Evolutionary conservation across 257 asterid species (phyloP).

Genomic region (Gentiana macrophylla): DNA sequence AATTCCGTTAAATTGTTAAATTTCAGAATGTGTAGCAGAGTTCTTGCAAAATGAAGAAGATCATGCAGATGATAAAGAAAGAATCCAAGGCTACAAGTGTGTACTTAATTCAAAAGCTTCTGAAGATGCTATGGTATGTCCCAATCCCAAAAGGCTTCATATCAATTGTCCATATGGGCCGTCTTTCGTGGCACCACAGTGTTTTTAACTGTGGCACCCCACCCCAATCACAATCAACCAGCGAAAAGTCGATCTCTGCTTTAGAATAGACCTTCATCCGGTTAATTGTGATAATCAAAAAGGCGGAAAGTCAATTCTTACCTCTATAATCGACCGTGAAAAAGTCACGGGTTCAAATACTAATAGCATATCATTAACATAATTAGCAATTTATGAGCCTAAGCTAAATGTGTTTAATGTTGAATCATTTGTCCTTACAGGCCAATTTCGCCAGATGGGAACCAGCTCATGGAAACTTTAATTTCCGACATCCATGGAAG

Average conservation of each 20-base stretch:
- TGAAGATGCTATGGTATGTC: constrained; percentile 68
- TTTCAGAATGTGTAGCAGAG: constrained; percentile 40
- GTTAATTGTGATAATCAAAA: no score
- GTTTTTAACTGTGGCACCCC: no score
- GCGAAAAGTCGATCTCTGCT: no score
- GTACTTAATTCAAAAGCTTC: constrained; percentile 59
- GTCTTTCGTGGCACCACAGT: no score
- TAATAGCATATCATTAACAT: no score
- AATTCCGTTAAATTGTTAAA: background rate
- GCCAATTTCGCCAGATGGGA: constrained; percentile 74
- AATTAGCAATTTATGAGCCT: background rate
- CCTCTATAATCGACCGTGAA: no score
- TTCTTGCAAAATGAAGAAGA: constrained; percentile 25
- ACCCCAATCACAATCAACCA: no score
- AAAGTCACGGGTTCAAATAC: no score
- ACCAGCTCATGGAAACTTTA: constrained; percentile 59
- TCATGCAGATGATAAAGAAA: constrained; percentile 17
- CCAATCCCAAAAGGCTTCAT: no score
- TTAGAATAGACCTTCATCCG: no score
- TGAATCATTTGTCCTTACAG: constrained; percentile 16
- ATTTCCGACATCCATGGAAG: constrained; percentile 58
- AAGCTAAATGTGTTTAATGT: background rate
- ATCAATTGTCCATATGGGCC: no score
- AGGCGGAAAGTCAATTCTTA: no score
- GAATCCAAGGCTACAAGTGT: constrained; percentile 41